Percentiles rank a stretch among this genome's conserved stretches.
phyloP scores from a whole-genome alignment of 306 rosid species.

The Trifolium repens region DNA sequence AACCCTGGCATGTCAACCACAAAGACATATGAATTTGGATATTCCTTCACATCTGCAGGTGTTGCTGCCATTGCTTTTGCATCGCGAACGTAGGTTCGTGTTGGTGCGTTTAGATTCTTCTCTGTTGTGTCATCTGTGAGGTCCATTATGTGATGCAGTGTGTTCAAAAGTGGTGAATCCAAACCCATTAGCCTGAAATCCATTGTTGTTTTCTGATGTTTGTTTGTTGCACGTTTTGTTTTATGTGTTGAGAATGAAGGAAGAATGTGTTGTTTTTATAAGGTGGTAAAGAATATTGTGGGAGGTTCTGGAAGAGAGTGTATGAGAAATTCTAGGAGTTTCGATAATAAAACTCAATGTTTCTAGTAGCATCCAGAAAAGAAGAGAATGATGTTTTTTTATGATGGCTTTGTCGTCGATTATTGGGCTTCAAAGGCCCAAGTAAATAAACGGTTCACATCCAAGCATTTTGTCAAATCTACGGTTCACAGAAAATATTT shows the following conservation, averaged over 20 bases:
- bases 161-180: conserved; percentile 66
- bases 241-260: not conserved
- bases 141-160: conserved; percentile 69
- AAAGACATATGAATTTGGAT: conserved; percentile 64
- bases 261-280: conserved; percentile 22
- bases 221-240: not conserved
- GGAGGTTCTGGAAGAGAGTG: conserved; percentile 46
- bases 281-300: conserved; percentile 20
- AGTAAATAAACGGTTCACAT: not conserved
- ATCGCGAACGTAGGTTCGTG: conserved; percentile 69
- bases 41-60: conserved; percentile 84
- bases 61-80: conserved; percentile 92
- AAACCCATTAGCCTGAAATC: conserved; percentile 69
- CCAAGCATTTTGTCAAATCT: too few relatives aligned
- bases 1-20: conserved; percentile 93
- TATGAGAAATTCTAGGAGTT: conserved; percentile 31
- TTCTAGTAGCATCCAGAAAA: conserved; percentile 38
- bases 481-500: too few relatives aligned
- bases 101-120: conserved; percentile 63
- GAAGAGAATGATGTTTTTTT: not conserved
- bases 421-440: not conserved
- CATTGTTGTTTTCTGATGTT: conserved; percentile 41
- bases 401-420: not conserved
- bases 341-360: not conserved
- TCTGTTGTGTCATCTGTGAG: conserved; percentile 51